Conservation (phyloP, 2,329 filamentous ascomycete species). For the Decorospora gaudefroyi region DNA sequence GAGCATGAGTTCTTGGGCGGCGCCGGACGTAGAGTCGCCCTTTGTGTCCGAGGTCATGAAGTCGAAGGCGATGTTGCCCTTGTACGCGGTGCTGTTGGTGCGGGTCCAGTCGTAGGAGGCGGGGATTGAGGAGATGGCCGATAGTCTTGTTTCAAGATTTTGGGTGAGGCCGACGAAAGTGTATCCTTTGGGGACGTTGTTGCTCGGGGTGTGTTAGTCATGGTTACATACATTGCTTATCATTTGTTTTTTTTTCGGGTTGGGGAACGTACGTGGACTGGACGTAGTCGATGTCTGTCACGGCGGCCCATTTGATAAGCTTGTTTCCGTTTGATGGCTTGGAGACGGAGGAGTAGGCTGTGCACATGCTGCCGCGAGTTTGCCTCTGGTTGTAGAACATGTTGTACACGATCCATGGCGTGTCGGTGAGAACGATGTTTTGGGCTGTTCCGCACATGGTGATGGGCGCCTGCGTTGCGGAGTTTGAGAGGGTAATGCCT, state of each 20-base stretch:
- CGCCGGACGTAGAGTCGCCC: constrained; percentile 50
- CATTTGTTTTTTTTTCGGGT: background rate
- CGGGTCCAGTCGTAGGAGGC: constrained; percentile 50
- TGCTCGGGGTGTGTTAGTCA: constrained; percentile 22
- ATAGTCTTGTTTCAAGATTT: constrained; percentile 49
- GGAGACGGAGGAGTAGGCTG: constrained; percentile 44
- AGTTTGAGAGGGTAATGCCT: constrained; percentile 20
- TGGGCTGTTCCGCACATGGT: constrained; percentile 21
- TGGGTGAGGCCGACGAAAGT: constrained; percentile 53
- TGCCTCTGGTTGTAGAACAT: constrained; percentile 53
- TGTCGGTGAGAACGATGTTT: constrained; percentile 44
- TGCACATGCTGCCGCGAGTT: constrained; percentile 50
- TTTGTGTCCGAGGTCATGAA: constrained; percentile 53
- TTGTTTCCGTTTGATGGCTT: constrained; percentile 38
- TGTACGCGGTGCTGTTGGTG: constrained; percentile 50
- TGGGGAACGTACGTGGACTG: constrained; percentile 17
- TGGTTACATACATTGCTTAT: background rate
- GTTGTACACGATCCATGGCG: constrained; percentile 54
- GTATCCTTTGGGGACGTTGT: constrained; percentile 52
- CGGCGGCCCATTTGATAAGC: constrained; percentile 48
- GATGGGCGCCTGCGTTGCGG: constrained; percentile 19
- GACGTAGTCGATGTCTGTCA: constrained; percentile 48
- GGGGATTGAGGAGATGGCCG: constrained; percentile 49
- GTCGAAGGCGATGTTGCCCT: constrained; percentile 53
- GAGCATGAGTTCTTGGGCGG: constrained; percentile 53